Percentiles rank a stretch among this genome's conserved stretches.
These are phyloP conservation scores for Pseudocercospora vitis DNA, from an alignment of 2,329 filamentous ascomycete genomes.

Conservation along the genomic window DNA sequence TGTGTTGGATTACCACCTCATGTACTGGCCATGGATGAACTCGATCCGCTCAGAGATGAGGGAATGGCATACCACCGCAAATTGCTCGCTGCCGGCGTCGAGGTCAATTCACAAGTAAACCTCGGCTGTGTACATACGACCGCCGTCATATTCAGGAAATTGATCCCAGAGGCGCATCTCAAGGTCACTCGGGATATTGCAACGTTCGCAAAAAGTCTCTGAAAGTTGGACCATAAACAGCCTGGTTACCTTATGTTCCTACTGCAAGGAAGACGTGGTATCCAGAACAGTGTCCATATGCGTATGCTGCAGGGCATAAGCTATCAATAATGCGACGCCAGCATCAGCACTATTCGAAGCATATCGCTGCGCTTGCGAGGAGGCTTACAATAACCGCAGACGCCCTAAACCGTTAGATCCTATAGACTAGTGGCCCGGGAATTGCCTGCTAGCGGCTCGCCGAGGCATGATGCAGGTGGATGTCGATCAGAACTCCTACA, in stretches of 20 bases:
- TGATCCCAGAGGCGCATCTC: conserved; percentile 31
- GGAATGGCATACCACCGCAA: conserved; percentile 34
- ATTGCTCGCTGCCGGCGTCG: conserved; percentile 31
- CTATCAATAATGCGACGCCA: too few relatives aligned
- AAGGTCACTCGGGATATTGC: conserved; percentile 27
- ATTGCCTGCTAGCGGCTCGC: neutral
- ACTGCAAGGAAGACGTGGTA: neutral
- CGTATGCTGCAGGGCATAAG: too few relatives aligned
- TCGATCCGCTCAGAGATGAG: conserved; percentile 37
- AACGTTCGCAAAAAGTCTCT: conserved; percentile 31
- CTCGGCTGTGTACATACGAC: conserved; percentile 31
- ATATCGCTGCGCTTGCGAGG: neutral
- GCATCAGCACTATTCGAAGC: neutral
- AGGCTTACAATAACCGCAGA: neutral
- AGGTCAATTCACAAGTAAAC: conserved; percentile 30
- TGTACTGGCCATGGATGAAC: conserved; percentile 34
- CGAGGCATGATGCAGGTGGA: conserved; percentile 5
- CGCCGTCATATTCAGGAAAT: conserved; percentile 28
- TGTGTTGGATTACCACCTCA: conserved; percentile 35
- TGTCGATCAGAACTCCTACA: conserved; percentile 1
- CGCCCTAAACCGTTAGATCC: conserved; percentile 4
- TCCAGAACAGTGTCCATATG: too few relatives aligned
- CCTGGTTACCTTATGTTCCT: too few relatives aligned
- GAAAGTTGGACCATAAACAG: too few relatives aligned
- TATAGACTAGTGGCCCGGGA: neutral